A percentile compares a stretch with the other conserved stretches of the same genome.
These are phyloP conservation scores for Pseudognaphalium luteoalbum DNA, from an alignment of 129 eudicot species.

Conservation along the genomic window DNA sequence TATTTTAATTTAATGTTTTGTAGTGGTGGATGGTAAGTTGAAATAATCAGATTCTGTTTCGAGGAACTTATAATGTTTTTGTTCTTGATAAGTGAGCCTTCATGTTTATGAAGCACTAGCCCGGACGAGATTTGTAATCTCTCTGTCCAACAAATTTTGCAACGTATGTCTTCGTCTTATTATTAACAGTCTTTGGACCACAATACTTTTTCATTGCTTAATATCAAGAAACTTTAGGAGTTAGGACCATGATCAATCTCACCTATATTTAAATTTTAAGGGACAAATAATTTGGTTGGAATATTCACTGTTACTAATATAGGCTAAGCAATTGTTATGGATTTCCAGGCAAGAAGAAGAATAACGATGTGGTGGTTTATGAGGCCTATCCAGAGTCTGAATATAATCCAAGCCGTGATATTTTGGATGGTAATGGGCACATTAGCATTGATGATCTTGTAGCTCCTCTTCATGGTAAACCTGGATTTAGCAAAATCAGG, in stretches of 20 bases:
- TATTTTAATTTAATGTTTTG: neutral
- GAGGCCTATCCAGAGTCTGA: conserved; percentile 90
- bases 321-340: conserved; percentile 1
- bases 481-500: conserved; percentile 65
- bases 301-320: neutral
- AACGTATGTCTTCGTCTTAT: neutral
- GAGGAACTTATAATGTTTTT: neutral
- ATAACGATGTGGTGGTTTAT: conserved; percentile 46
- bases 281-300: neutral
- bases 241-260: neutral
- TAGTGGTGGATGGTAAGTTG: neutral
- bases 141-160: neutral
- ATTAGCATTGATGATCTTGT: conserved; percentile 80
- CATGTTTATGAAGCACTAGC: neutral
- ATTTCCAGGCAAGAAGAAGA: conserved; percentile 63
- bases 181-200: neutral
- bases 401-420: conserved; percentile 85
- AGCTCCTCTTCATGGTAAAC: conserved; percentile 71
- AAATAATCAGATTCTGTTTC: neutral
- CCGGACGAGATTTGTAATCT: neutral
- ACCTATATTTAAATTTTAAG: neutral
- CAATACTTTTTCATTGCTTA: neutral
- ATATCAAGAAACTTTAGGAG: too few relatives aligned
- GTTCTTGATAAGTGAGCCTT: neutral
- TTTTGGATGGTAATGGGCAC: conserved; percentile 65